Evolutionary conservation across 495 filamentous ascomycete genomes (phyloP), one percentile per base, ranked within the genome.

Genomic region (Hyaloscypha hepaticicola): DNA sequence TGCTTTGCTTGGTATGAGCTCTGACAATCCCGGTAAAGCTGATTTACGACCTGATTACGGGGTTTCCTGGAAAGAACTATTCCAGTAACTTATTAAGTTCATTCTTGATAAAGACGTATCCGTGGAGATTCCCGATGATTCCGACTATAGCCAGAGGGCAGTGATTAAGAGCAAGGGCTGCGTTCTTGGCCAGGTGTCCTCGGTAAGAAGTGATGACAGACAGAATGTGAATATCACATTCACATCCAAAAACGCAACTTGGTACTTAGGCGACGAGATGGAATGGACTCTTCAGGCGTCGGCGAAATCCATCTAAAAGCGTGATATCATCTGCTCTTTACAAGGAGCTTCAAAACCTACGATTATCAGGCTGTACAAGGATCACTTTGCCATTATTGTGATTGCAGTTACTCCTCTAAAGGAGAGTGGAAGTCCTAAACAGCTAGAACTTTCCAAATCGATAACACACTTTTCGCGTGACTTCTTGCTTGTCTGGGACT

Each of bases 251-350:
- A 49, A 68, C 22, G 50, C 53, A 56, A 26, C 58, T 33, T 53
- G 62, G 50, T 28, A 25, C 60, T 58, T 34, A 38, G 29, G 21
- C 8, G 3, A 1, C 19, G 1, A 26, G 49, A 55, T 9, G 14
- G 51, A 27, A 16, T 24, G 50, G 61, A 45, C 61, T 28, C 51
- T 69, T 71, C 51, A 66, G 56, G 61, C 61, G 22, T 69, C 68
- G 52, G 68, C 68, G 48, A 66, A 64, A 27, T 45, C 64, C 26
- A 62, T 73, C 49, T 65, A 60, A 34, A 31, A 59, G 5, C 60
- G 67, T 31, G 69, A 75, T 61, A 16, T 73, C 41, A 27, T 75
- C 66, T 75, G 72, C 65, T 65, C 72, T 60, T 52, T 75, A 21
- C 50, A 69, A 62, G 71, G 69, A 61, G 65, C 67, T 60, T 63